Evolutionary conservation across 2,329 filamentous ascomycete genomes (phyloP), one percentile per base, ranked within the genome.

Genomic region (Phialemoniopsis sp.): DNA sequence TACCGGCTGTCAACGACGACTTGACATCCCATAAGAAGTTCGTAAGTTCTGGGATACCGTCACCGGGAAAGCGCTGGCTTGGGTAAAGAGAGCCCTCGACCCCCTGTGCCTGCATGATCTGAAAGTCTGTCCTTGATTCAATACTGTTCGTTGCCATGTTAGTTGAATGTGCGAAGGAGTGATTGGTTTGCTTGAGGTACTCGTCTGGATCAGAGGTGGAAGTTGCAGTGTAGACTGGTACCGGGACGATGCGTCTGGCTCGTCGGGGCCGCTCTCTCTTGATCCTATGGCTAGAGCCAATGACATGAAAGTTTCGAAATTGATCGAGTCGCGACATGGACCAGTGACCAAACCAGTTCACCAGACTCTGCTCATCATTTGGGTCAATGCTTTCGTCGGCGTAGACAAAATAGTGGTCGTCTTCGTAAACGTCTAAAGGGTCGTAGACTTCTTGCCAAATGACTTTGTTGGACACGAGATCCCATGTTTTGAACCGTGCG

Each of bases 331-430:
- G 68, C 40, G 55, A 43, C 26, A 65, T 59, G 1, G 76, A 64
- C 79, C 78, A 83, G 55, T 66, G 74, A 2, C 73, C 76, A 52
- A 81, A 83, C 72, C 76, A 82, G 45, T 80, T 77, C 9, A 82
- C 68, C 19, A 84, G 59, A 41, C 72, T 79, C 50, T 80, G 73
- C 50, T 84, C 80, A 44, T 83, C 78, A 39, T 76, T 74, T 1
- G 68, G 63, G 40, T 80, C 70, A 34, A 83, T 73, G 2, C 46
- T 54, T 4, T 60, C 49, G 13, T 68, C 67, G 0, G 71, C 72
- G 51, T 67, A 70, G 3, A 73, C 52, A 6, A 81, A 48, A 4
- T 66, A 59, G 16, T 52, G 55, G 7, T 52, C 46, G 6, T 62
- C 57, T 40, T 63, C 61, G 26, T 59, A 53, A 16, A 58, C 51